Conservation (phyloP, 2,329 filamentous ascomycete species). For the Fusarium decemcellulare region DNA sequence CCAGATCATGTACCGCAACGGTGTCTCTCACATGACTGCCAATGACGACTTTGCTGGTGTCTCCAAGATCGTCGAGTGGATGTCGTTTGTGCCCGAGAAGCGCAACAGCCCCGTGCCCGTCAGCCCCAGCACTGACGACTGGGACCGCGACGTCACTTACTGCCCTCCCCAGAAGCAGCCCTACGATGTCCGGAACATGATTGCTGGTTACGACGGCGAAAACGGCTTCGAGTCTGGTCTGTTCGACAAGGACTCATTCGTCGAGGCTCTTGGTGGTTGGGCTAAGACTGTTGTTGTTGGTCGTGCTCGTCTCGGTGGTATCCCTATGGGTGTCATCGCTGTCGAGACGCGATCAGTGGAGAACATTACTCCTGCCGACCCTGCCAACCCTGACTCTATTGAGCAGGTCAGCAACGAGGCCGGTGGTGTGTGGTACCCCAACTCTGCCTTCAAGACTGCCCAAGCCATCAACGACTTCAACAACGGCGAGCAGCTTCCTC, state of each 20-base stretch:
- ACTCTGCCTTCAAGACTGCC: slow-evolving; percentile 99
- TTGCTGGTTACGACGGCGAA: slow-evolving; percentile 86
- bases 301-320: slow-evolving; percentile 95
- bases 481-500: slow-evolving; percentile 95
- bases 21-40: slow-evolving; percentile 99
- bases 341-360: slow-evolving; percentile 97
- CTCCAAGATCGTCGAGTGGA: slow-evolving; percentile 97
- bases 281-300: slow-evolving; percentile 96
- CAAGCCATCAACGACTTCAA: slow-evolving; percentile 99
- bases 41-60: slow-evolving; percentile 98
- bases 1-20: slow-evolving; percentile 99
- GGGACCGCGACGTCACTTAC: slow-evolving; percentile 94
- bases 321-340: slow-evolving; percentile 97
- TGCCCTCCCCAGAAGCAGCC: slow-evolving; percentile 85
- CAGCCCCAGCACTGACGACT: slow-evolving; percentile 84
- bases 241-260: slow-evolving; percentile 97
- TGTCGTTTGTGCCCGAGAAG: slow-evolving; percentile 97
- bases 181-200: slow-evolving; percentile 96
- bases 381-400: slow-evolving; percentile 97
- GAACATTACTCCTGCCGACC: slow-evolving; percentile 96
- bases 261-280: slow-evolving; percentile 97
- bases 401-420: slow-evolving; percentile 96
- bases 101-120: slow-evolving; percentile 95
- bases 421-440: slow-evolving; percentile 99
- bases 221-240: slow-evolving; percentile 86